Conservation (phyloP, 2,329 filamentous ascomycete genomes). For the Pestalotiopsis sp. region DNA sequence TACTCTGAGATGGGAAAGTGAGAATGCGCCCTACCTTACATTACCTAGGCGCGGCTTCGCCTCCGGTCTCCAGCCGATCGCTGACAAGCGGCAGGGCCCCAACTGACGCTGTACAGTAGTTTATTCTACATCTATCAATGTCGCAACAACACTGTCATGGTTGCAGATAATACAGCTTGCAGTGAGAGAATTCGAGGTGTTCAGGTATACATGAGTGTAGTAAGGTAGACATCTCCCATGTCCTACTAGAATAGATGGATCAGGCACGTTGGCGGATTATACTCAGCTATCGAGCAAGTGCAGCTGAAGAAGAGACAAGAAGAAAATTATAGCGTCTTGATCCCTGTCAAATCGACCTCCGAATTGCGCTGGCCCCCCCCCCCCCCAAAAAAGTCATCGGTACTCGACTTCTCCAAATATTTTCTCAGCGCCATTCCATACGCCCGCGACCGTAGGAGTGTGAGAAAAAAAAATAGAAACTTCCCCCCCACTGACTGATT, state of each 20-base stretch:
- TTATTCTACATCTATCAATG: too few species aligned
- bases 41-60: background rate
- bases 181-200: too few species aligned
- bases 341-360: conserved; percentile 12
- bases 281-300: too few species aligned
- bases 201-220: too few species aligned
- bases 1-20: background rate
- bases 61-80: background rate
- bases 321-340: background rate
- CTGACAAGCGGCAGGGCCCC: background rate
- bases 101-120: background rate
- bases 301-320: background rate
- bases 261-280: too few species aligned
- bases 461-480: too few species aligned
- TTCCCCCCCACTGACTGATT: too few species aligned
- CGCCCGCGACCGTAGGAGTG: background rate
- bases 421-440: background rate
- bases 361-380: conserved; percentile 10
- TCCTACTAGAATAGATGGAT: too few species aligned
- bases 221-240: too few species aligned
- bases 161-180: too few species aligned
- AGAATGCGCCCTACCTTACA: background rate
- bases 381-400: conserved; percentile 5
- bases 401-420: conserved; percentile 10
- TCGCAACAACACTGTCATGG: too few species aligned